Conservation (phyloP, 768 basidiomycete genomes). For the Phaeolepiota aurea region DNA sequence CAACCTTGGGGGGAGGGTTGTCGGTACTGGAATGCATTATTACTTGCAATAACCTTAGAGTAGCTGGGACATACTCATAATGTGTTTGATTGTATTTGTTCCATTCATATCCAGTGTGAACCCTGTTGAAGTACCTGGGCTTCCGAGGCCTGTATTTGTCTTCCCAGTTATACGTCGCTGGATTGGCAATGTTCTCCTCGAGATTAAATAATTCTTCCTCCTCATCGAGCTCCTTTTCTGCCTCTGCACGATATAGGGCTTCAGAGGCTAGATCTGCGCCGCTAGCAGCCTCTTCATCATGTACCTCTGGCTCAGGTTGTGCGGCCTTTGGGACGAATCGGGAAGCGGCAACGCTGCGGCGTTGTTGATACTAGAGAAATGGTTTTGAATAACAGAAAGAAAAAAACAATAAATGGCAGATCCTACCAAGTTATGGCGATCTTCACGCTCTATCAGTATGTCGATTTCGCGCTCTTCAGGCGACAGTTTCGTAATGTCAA, state of each 20-base stretch:
- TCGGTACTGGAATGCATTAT: constrained; percentile 58
- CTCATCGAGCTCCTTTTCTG: constrained; percentile 88
- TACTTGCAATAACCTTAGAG: constrained; percentile 5
- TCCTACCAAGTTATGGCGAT: constrained; percentile 55
- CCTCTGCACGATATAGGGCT: constrained; percentile 84
- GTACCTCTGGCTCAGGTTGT: constrained; percentile 49
- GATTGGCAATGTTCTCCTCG: constrained; percentile 79
- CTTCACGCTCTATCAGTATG: constrained; percentile 63
- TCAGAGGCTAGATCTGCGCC: constrained; percentile 80
- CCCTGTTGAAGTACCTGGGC: constrained; percentile 97
- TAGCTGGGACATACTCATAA: constrained; percentile 73
- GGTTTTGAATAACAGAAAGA: constrained; percentile 5
- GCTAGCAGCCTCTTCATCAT: constrained; percentile 48
- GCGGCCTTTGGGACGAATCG: constrained; percentile 78
- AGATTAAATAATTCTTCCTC: constrained; percentile 95
- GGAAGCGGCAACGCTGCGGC: constrained; percentile 75
- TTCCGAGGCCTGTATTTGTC: constrained; percentile 97
- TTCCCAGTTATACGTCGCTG: constrained; percentile 93
- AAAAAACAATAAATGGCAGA: constrained; percentile 1
- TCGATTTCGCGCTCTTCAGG: constrained; percentile 79
- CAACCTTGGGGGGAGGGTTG: constrained; percentile 98
- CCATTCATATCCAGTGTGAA: constrained; percentile 99
- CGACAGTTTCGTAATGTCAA: constrained; percentile 63
- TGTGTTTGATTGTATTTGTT: constrained; percentile 99
- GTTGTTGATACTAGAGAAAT: constrained; percentile 57